Evolutionary conservation across 164 flowering plant genomes (phyloP).

Genomic region (Nymphaea colorata): DNA sequence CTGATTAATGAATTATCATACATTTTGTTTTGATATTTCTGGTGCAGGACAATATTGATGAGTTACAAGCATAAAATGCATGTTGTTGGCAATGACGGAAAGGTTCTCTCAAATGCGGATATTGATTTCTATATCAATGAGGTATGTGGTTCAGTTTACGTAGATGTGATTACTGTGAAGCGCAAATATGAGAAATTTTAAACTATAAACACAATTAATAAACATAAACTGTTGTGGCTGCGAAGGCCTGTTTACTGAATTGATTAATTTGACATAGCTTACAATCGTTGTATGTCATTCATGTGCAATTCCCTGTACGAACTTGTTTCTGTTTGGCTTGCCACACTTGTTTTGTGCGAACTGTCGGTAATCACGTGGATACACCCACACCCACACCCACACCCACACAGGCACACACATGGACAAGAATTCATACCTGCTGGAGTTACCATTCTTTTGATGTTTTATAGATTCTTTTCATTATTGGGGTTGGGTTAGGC

Average conservation of each 20-base stretch:
- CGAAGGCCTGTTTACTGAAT: no score
- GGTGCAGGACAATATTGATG: slow-evolving; percentile 83
- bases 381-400: no score
- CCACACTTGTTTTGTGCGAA: not conserved
- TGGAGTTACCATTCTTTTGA: no score
- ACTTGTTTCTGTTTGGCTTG: not conserved
- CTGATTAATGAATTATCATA: no score
- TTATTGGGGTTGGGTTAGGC: no score
- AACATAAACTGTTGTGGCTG: no score
- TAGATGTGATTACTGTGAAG: not conserved
- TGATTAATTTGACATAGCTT: no score
- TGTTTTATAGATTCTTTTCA: no score
- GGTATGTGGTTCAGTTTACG: slow-evolving; percentile 30
- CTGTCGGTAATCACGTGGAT: not conserved
- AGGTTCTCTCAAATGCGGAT: slow-evolving; percentile 77
- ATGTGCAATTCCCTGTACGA: not conserved
- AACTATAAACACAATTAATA: no score
- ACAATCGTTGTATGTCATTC: not conserved
- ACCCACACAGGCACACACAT: no score
- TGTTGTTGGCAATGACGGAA: slow-evolving; percentile 68
- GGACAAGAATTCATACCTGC: no score
- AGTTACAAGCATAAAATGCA: slow-evolving; percentile 97
- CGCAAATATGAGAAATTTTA: not conserved
- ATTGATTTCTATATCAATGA: slow-evolving; percentile 79
- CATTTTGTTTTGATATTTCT: not conserved